Evolutionary conservation across 2,329 filamentous ascomycete species (phyloP).

Genomic region (Trichophyton schoenleinii): DNA sequence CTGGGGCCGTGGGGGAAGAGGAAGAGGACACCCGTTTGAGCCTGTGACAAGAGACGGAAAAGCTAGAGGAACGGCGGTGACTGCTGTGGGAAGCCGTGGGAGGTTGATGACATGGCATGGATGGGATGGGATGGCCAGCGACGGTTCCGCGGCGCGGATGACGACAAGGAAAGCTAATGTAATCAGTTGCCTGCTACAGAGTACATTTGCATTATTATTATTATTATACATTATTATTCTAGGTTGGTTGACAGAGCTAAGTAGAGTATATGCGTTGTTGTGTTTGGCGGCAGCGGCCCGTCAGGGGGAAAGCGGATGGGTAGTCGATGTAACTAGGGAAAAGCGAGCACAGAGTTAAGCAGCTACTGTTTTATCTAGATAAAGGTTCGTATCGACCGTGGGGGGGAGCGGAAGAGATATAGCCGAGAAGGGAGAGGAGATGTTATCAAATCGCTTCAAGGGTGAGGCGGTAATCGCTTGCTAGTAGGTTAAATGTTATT

Average conservation of each 20-base stretch:
- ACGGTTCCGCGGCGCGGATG: background rate
- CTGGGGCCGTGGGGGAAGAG: too few species aligned
- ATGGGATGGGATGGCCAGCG: background rate
- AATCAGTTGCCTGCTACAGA: background rate
- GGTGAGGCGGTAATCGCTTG: background rate
- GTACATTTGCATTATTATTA: background rate
- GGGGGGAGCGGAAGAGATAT: background rate
- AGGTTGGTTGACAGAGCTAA: background rate
- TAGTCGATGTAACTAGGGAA: background rate
- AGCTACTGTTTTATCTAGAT: background rate
- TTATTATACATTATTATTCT: too few species aligned
- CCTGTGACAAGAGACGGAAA: too few species aligned
- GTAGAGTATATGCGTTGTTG: background rate
- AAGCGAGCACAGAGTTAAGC: too few species aligned
- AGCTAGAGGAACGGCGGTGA: background rate
- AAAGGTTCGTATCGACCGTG: background rate
- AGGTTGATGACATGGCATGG: background rate
- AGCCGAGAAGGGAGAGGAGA: background rate
- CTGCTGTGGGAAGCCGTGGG: background rate
- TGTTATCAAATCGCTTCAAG: background rate
- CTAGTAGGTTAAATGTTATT: background rate
- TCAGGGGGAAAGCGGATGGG: constrained; percentile 2
- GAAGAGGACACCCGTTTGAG: too few species aligned
- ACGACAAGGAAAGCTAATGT: background rate
- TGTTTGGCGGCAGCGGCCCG: background rate